Evolutionary conservation across 164 flowering plant genomes (phyloP).

Genomic region (Aristolochia contorta): DNA sequence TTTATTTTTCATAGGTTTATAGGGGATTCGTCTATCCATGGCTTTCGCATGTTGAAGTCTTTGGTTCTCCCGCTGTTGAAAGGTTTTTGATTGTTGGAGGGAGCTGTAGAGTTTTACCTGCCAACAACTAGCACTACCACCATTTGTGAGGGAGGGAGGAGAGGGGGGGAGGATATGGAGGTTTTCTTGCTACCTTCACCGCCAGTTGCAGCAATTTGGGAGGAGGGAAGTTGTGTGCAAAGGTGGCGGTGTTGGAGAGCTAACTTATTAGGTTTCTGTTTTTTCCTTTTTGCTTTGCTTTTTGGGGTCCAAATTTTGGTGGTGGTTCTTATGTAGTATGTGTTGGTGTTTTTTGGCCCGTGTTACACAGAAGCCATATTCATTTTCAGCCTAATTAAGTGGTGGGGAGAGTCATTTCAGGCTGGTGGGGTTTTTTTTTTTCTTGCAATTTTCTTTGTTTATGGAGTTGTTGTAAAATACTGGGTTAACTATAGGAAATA

Average conservation of each 20-base stretch:
- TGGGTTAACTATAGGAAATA: slow-evolving; percentile 7
- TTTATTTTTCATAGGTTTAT: slow-evolving; percentile 1
- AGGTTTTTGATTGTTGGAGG: slow-evolving; percentile 5
- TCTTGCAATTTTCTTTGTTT: not conserved
- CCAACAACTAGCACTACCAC: not conserved
- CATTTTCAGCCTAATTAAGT: slow-evolving; percentile 7
- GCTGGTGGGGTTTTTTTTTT: slow-evolving; percentile 3
- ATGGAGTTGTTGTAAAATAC: slow-evolving; percentile 7
- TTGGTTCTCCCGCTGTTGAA: slow-evolving; percentile 10
- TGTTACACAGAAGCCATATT: slow-evolving; percentile 8
- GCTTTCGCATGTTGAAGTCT: not conserved
- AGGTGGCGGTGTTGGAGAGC: slow-evolving; percentile 14
- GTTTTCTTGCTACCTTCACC: slow-evolving; percentile 6
- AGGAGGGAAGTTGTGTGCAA: slow-evolving; percentile 8
- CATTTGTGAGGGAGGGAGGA: not conserved
- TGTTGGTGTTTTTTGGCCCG: slow-evolving; percentile 10
- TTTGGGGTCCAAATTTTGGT: slow-evolving; percentile 3
- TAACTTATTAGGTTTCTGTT: slow-evolving; percentile 11
- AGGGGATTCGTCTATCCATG: not conserved
- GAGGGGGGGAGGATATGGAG: slow-evolving; percentile 1
- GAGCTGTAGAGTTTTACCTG: slow-evolving; percentile 4
- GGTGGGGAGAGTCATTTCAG: slow-evolving; percentile 3
- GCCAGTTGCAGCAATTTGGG: not conserved
- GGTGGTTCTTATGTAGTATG: slow-evolving; percentile 11
- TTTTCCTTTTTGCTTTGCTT: slow-evolving; percentile 5